phyloP scores from a whole-genome alignment of 78 protist genomes.

The Diacronema lutheri region DNA sequence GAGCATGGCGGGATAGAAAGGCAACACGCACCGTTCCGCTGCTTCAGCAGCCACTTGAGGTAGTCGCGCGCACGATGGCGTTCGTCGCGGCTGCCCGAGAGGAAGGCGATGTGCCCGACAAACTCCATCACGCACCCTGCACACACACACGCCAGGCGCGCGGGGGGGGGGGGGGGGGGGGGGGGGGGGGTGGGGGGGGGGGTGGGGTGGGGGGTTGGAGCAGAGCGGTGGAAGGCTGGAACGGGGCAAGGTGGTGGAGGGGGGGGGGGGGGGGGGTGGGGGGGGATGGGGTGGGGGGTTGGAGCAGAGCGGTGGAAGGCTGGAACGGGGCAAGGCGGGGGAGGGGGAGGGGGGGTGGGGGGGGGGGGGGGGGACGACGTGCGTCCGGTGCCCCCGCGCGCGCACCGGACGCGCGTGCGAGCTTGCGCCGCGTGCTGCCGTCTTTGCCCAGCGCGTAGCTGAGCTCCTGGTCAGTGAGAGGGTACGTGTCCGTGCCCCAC shows the following conservation, averaged over 20 bases:
- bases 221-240: too few species aligned
- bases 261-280: too few species aligned
- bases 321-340: too few species aligned
- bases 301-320: too few species aligned
- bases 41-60: slow-evolving; percentile 10
- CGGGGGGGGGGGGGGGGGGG: background rate
- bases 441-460: slow-evolving; percentile 19
- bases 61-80: background rate
- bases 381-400: background rate
- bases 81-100: background rate
- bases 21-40: background rate
- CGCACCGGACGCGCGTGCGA: background rate
- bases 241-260: too few species aligned
- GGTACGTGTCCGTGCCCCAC: background rate
- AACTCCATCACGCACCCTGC: slow-evolving; percentile 2
- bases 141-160: background rate
- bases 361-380: too few species aligned
- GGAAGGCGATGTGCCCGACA: background rate
- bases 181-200: too few species aligned
- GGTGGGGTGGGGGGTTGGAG: too few species aligned
- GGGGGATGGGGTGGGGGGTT: too few species aligned
- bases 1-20: too few species aligned
- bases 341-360: too few species aligned
- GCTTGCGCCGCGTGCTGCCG: slow-evolving; percentile 20
- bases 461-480: background rate